phyloP scores from a whole-genome alignment of 208 protist species.

The Naegleria lovaniensis region DNA sequence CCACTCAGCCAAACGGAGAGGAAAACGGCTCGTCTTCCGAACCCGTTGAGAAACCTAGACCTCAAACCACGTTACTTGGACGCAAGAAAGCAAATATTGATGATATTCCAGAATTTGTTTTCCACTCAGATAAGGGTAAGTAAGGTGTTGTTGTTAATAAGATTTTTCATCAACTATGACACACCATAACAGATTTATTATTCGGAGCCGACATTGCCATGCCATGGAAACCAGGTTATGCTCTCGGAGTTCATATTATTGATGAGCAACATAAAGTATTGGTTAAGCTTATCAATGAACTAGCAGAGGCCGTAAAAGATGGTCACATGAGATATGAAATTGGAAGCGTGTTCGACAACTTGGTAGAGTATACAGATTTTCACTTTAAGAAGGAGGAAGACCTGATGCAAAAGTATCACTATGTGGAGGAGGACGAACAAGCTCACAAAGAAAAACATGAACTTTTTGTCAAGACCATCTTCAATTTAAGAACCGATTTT shows the following conservation, averaged over 20 bases:
- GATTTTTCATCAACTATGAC: too few relatives aligned
- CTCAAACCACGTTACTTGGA: not conserved
- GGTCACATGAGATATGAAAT: not conserved
- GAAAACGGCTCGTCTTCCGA: not conserved
- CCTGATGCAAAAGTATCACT: not conserved
- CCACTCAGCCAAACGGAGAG: too few relatives aligned
- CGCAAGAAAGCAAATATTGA: not conserved
- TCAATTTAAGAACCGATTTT: not conserved
- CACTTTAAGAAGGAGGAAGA: conserved; percentile 11
- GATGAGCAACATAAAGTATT: not conserved
- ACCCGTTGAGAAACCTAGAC: not conserved
- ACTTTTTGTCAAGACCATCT: not conserved
- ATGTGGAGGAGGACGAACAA: not conserved
- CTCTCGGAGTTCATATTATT: not conserved
- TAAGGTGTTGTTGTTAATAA: too few relatives aligned
- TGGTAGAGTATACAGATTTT: not conserved
- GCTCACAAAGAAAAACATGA: not conserved
- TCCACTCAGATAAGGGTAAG: not conserved
- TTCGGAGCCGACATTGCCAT: not conserved
- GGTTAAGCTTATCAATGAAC: not conserved
- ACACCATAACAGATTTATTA: not conserved
- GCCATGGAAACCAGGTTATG: not conserved
- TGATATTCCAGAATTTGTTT: not conserved
- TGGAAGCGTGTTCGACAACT: not conserved
- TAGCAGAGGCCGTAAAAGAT: not conserved